Base-by-base conservation (phyloP, 371 early-diverging fungal genomes). In the Basidiobolus meristosporus region DNA sequence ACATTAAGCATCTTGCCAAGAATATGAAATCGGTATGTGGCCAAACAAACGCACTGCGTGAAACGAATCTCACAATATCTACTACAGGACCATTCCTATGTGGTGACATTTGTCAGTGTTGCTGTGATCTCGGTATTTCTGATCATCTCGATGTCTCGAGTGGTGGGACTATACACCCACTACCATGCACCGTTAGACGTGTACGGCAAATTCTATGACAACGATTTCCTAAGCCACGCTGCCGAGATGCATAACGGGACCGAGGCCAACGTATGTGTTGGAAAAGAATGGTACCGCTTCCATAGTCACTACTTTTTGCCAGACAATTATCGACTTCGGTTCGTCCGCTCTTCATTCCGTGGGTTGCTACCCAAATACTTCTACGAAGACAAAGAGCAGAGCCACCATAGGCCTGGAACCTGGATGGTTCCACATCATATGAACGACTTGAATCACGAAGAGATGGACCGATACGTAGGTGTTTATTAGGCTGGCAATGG, bases 231-330 rank as follows among this genome's bases (percentile, higher is more conserved):
- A n/a, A n/a, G n/a, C n/a, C n/a, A n/a, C n/a, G n/a, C n/a, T n/a
- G n/a, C n/a, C n/a, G n/a, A n/a, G n/a, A n/a, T n/a, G n/a, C n/a
- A n/a, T n/a, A n/a, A n/a, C n/a, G n/a, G n/a, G n/a, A n/a, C n/a
- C n/a, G n/a, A n/a, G n/a, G n/a, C n/a, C 17, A 66, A 56, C 15
- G 63, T 95, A 6, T 96, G 93, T 53, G 62, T 91, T 31, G 92
- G 87, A 22, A 79, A 77, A 46, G 97, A 90, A 47, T 96, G 97
- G 97, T 78, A 88, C 50, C 60, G 90, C 15, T 92, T 88, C 56
- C 90, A 90, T 0, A 70, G 79, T 6, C 88, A 89, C 44, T 93
- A 76, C 59, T 83, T 87, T 48, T 53, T 93, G 16, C 92, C 89
- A 0, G 53, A 58, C 16, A 65, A 65, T 31, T 60, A 65, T 11